These are phyloP conservation scores for Flaveria trinervia DNA, from an alignment of 129 eudicot species.

Conservation along the genomic window DNA sequence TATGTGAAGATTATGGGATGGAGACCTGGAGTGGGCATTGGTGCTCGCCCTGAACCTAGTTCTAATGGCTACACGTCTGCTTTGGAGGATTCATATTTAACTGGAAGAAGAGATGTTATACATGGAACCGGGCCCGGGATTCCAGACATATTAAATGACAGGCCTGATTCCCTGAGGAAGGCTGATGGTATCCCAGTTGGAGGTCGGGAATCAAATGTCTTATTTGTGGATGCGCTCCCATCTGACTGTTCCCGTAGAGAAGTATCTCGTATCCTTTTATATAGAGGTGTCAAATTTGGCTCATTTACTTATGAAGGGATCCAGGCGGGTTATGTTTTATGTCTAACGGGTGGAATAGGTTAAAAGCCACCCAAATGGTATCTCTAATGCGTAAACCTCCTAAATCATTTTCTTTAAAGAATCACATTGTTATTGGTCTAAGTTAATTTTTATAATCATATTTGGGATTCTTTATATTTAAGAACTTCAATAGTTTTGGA, in stretches of 20 bases:
- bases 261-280: constrained; percentile 84
- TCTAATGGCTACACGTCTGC: constrained; percentile 46
- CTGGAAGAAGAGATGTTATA: constrained; percentile 40
- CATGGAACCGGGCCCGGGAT: constrained; percentile 39
- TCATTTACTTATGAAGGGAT: neutral
- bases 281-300: neutral
- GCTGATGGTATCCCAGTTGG: constrained; percentile 44
- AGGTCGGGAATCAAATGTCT: constrained; percentile 56
- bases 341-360: neutral
- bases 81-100: constrained; percentile 42
- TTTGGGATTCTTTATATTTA: no score
- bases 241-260: constrained; percentile 83
- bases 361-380: neutral
- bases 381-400: constrained; percentile 8
- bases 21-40: constrained; percentile 43
- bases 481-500: no score
- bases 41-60: constrained; percentile 50
- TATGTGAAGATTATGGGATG: constrained; percentile 42
- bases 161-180: constrained; percentile 54
- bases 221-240: constrained; percentile 90
- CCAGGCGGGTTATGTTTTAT: neutral
- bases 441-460: neutral
- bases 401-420: neutral
- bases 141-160: constrained; percentile 43
- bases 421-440: neutral